Evolutionary conservation across 768 basidiomycete species (phyloP).

Genomic region (Hemileccinum impolitum): DNA sequence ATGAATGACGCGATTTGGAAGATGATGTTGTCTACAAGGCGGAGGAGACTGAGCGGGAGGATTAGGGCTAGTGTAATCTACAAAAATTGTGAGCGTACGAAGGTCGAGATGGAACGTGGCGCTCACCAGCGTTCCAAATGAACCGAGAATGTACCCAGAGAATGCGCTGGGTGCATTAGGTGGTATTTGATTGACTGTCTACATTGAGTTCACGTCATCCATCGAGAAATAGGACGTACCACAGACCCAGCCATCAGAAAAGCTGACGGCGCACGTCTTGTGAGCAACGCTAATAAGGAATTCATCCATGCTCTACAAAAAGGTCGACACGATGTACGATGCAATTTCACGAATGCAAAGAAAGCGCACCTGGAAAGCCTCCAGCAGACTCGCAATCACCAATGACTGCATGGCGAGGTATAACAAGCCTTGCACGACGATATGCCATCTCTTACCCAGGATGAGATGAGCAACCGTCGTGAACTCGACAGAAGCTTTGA

Average conservation of each 20-base stretch:
- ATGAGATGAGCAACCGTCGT: slow-evolving; percentile 26
- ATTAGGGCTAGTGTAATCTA: slow-evolving; percentile 19
- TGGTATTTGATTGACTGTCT: slow-evolving; percentile 12
- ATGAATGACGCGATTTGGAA: slow-evolving; percentile 25
- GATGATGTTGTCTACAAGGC: slow-evolving; percentile 23
- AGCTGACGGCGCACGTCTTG: slow-evolving; percentile 26
- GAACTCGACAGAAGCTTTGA: slow-evolving; percentile 24
- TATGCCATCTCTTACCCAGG: slow-evolving; percentile 23
- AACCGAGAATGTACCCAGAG: slow-evolving; percentile 22
- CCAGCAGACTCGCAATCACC: slow-evolving; percentile 22
- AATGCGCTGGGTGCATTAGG: slow-evolving; percentile 12
- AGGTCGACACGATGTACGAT: neutral
- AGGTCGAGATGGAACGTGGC: no score
- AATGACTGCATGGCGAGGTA: slow-evolving; percentile 22
- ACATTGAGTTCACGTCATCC: neutral
- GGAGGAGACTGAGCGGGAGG: slow-evolving; percentile 23
- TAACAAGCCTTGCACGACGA: slow-evolving; percentile 17
- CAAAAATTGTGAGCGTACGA: neutral
- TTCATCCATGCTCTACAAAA: slow-evolving; percentile 20
- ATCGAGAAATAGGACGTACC: slow-evolving; percentile 8
- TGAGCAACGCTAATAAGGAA: slow-evolving; percentile 22
- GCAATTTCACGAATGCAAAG: no score
- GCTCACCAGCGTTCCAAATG: slow-evolving; percentile 21
- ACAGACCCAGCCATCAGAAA: slow-evolving; percentile 21
- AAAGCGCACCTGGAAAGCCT: slow-evolving; percentile 21